Evolutionary conservation across 2,329 filamentous ascomycete genomes (phyloP).

Genomic region (Cyphellophora attinorum): DNA sequence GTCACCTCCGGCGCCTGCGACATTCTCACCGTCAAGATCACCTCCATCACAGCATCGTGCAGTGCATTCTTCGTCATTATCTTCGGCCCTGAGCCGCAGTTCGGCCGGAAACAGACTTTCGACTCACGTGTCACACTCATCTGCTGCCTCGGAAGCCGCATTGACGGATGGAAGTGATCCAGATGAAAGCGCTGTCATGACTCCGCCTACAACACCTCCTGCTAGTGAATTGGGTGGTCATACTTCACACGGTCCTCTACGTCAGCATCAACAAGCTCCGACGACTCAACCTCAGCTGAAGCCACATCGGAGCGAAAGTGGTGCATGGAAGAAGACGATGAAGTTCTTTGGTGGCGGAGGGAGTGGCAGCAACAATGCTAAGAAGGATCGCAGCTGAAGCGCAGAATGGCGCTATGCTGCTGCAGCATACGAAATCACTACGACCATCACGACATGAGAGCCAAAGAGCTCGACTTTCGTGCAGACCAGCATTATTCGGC

Average conservation of each 20-base stretch:
- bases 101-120: conserved; percentile 19
- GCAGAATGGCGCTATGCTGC: no score
- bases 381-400: no score
- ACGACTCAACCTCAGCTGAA: conserved; percentile 20
- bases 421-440: no score
- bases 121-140: conserved; percentile 25
- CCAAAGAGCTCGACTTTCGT: no score
- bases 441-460: no score
- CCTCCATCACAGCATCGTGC: conserved; percentile 18
- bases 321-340: conserved; percentile 45
- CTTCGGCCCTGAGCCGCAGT: conserved; percentile 25
- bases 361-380: no score
- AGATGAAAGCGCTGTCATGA: conserved; percentile 32
- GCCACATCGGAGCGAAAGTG: conserved; percentile 29
- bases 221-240: conserved; percentile 28
- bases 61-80: conserved; percentile 24
- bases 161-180: conserved; percentile 39
- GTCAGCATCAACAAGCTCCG: no score
- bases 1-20: conserved; percentile 19
- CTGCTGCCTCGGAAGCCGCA: conserved; percentile 27
- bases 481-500: no score
- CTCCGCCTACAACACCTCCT: conserved; percentile 41
- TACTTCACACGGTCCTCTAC: conserved; percentile 19
- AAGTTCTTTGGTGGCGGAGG: conserved; percentile 27
- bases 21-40: conserved; percentile 15